These are phyloP conservation scores for Eucalyptus sp. DNA, from an alignment of 345 rosid species.

Conservation along the genomic window DNA sequence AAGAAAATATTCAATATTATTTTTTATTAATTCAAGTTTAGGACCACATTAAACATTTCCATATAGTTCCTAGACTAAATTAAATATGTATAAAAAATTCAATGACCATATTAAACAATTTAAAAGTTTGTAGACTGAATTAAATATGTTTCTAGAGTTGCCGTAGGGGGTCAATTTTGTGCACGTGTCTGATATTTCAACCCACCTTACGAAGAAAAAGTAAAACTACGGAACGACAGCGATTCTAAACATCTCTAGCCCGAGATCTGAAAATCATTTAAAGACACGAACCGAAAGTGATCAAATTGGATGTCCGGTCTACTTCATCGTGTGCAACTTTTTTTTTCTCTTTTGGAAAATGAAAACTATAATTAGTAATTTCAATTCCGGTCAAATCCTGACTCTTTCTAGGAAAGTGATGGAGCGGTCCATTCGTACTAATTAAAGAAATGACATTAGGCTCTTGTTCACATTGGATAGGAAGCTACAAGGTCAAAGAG, in stretches of 20 bases:
- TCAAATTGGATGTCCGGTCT: neutral
- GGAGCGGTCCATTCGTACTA: neutral
- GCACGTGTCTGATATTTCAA: neutral
- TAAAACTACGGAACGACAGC: neutral
- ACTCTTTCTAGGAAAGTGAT: neutral
- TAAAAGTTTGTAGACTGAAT: too few species aligned
- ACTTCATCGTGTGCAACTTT: neutral
- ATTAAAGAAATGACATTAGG: neutral
- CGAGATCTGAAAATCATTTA: neutral
- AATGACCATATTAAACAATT: too few species aligned
- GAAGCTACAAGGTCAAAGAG: neutral
- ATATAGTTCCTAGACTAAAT: rapidly evolving
- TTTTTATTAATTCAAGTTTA: too few species aligned
- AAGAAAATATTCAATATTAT: rapidly evolving
- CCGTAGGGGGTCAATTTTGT: neutral
- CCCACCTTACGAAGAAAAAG: rapidly evolving
- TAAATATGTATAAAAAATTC: too few species aligned
- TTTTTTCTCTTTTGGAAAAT: neutral
- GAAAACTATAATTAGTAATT: neutral
- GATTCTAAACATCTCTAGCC: neutral
- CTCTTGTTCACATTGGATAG: neutral
- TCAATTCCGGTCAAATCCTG: neutral
- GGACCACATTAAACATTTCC: rapidly evolving
- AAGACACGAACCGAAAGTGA: neutral
- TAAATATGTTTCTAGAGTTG: neutral